These are phyloP conservation scores for Colletotrichum trifolii DNA, from an alignment of 2,329 filamentous ascomycete genomes.

Conservation along the genomic window DNA sequence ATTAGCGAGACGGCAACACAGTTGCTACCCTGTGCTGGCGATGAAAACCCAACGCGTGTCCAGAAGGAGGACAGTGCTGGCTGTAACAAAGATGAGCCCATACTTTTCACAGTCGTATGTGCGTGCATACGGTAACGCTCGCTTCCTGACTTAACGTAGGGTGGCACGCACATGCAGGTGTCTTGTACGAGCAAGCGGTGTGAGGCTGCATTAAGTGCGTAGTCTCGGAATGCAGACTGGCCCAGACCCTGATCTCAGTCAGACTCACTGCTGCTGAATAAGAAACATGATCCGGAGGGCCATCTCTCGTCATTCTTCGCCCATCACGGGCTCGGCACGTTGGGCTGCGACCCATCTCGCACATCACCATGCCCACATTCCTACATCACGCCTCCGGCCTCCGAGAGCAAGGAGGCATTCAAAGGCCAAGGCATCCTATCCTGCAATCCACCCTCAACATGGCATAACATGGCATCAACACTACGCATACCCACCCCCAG, in stretches of 20 bases:
- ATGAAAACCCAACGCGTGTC: too few relatives aligned
- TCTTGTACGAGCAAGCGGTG: constrained; percentile 6
- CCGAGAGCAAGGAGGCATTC: not conserved
- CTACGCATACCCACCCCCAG: not conserved
- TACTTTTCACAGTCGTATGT: not conserved
- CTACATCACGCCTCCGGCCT: constrained; percentile 3
- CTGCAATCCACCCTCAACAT: constrained; percentile 9
- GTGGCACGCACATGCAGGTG: constrained; percentile 20
- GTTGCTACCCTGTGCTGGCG: too few relatives aligned
- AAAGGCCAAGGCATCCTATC: not conserved
- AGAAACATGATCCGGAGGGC: not conserved
- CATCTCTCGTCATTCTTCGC: not conserved
- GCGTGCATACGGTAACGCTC: not conserved
- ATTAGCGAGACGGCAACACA: too few relatives aligned
- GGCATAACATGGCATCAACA: constrained; percentile 9
- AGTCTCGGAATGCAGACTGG: not conserved
- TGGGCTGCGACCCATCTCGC: constrained; percentile 9
- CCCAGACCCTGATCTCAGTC: constrained; percentile 2
- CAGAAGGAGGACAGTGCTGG: too few relatives aligned
- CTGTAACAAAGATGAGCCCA: not conserved
- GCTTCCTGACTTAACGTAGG: not conserved
- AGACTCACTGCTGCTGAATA: not conserved
- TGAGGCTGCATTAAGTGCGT: constrained; percentile 3
- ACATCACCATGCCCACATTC: constrained; percentile 4
- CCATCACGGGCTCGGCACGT: constrained; percentile 3